Percentiles rank a stretch among this genome's conserved stretches.
phyloP scores from a whole-genome alignment of 306 rosid genomes.

The Spatholobus suberectus region DNA sequence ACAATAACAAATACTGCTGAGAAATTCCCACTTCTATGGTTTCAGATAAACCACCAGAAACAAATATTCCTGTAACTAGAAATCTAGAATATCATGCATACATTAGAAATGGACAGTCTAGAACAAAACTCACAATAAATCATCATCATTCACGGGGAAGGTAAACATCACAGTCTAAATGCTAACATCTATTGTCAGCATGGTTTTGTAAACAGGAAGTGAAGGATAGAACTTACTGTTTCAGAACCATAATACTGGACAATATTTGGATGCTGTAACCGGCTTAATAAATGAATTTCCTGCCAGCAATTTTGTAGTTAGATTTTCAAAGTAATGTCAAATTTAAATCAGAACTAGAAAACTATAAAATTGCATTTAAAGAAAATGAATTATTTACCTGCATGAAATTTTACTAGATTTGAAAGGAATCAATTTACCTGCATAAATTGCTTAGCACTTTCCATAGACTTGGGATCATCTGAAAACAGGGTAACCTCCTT shows the following conservation, averaged over 20 bases:
- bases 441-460: constrained; percentile 93
- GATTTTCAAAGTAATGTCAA: constrained; percentile 36
- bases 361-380: constrained; percentile 26
- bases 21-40: constrained; percentile 23
- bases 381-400: not conserved
- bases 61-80: constrained; percentile 27
- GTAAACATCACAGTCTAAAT: constrained; percentile 31
- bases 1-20: constrained; percentile 2
- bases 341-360: constrained; percentile 43
- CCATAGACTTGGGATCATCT: constrained; percentile 95
- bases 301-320: constrained; percentile 52
- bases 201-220: constrained; percentile 17
- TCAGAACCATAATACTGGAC: constrained; percentile 96
- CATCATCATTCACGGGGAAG: not conserved
- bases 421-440: constrained; percentile 63
- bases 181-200: not conserved
- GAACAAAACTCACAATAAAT: constrained; percentile 1
- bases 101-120: constrained; percentile 16
- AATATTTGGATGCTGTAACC: constrained; percentile 93
- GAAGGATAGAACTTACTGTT: constrained; percentile 66
- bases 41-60: constrained; percentile 32
- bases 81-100: constrained; percentile 19
- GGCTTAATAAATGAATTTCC: constrained; percentile 94
- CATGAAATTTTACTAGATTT: constrained; percentile 8
- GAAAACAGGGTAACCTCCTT: constrained; percentile 98